Evolutionary conservation across 1,139 yeast genomes (phyloP).

Genomic region (Pichia sp.): DNA sequence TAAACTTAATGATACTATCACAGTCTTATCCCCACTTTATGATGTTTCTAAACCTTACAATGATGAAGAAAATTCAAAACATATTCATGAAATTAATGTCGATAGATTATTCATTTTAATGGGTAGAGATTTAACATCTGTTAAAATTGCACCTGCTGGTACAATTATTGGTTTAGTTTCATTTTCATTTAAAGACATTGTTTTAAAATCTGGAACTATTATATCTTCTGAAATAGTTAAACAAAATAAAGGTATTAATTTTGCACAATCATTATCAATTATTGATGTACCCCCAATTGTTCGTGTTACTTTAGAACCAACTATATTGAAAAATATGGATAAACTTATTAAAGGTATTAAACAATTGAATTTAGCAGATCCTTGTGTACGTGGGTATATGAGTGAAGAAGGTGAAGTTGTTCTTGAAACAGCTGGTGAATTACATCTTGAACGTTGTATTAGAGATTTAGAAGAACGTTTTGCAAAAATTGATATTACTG

Average conservation of each 20-base stretch:
- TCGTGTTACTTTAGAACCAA: conserved; percentile 91
- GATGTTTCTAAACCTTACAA: conserved; percentile 59
- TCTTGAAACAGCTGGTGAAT: conserved; percentile 91
- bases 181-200: conserved; percentile 53
- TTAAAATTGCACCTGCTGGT: conserved; percentile 87
- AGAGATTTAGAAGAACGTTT: conserved; percentile 85
- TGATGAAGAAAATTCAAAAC: conserved; percentile 32
- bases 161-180: conserved; percentile 94
- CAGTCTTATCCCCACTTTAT: conserved; percentile 81
- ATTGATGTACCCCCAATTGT: conserved; percentile 78
- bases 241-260: conserved; percentile 43
- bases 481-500: conserved; percentile 83
- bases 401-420: conserved; percentile 91
- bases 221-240: conserved; percentile 40
- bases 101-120: conserved; percentile 73
- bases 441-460: conserved; percentile 85
- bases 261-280: conserved; percentile 54
- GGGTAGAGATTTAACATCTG: conserved; percentile 84
- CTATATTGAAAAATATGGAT: conserved; percentile 72
- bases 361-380: conserved; percentile 80
- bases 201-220: conserved; percentile 83
- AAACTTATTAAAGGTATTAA: conserved; percentile 73
- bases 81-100: conserved; percentile 48
- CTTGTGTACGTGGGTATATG: conserved; percentile 80
- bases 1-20: conserved; percentile 63